These are phyloP conservation scores for Heterobasidion irregulare DNA, from an alignment of 1,284 basidiomycete species.

Conservation along the genomic window DNA sequence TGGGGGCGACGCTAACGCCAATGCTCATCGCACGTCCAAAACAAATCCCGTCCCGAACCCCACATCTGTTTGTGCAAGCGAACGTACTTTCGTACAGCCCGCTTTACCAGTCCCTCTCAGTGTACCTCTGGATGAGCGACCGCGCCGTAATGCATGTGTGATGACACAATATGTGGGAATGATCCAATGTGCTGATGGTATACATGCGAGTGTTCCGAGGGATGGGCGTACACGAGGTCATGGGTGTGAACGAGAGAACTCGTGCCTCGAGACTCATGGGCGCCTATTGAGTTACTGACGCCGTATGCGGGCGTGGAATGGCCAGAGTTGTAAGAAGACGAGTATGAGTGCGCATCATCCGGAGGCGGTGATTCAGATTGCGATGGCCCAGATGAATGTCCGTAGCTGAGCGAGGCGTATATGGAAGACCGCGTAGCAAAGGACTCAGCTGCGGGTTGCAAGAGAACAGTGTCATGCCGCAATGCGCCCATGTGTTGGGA, in stretches of 20 bases:
- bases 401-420: background rate
- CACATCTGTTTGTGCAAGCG: background rate
- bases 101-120: background rate
- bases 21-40: background rate
- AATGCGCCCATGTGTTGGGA: background rate
- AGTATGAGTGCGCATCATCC: background rate
- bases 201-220: background rate
- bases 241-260: background rate
- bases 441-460: background rate
- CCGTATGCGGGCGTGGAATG: background rate
- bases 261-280: background rate
- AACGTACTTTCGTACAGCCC: background rate
- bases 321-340: background rate
- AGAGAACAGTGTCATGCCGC: background rate
- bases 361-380: background rate
- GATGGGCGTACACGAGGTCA: background rate
- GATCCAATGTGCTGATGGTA: background rate
- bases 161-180: background rate
- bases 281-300: background rate
- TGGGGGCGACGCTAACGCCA: background rate
- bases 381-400: background rate
- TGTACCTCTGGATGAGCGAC: background rate
- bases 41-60: background rate
- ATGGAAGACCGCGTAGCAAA: background rate
- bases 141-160: background rate